phyloP scores from a whole-genome alignment of 768 basidiomycete genomes.

The Suillus sp. region DNA sequence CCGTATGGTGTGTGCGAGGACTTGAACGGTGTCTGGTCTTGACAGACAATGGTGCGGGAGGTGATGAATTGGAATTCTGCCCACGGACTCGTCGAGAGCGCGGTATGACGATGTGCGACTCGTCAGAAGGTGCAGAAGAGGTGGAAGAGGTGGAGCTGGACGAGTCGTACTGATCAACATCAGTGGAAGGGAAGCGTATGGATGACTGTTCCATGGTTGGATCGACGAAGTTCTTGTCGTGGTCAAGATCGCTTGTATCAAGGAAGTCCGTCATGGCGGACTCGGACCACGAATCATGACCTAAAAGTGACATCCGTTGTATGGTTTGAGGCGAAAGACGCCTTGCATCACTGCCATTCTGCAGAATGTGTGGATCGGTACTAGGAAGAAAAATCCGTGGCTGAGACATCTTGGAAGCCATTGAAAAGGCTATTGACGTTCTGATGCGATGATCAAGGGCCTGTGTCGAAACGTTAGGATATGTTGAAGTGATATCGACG shows the following conservation, averaged over 20 bases:
- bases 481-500: no score
- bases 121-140: conserved; percentile 40
- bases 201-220: conserved; percentile 9
- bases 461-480: neutral
- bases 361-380: conserved; percentile 28
- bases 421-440: conserved; percentile 9
- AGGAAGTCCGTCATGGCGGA: conserved; percentile 14
- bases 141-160: conserved; percentile 41
- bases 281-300: conserved; percentile 18
- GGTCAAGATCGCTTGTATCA: conserved; percentile 3
- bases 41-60: conserved; percentile 44
- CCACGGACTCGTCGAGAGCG: conserved; percentile 41
- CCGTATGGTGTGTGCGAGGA: conserved; percentile 17
- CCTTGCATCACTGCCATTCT: conserved; percentile 55
- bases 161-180: conserved; percentile 26
- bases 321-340: conserved; percentile 66
- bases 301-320: conserved; percentile 41
- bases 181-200: conserved; percentile 2
- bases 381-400: conserved; percentile 31
- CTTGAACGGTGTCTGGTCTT: conserved; percentile 15
- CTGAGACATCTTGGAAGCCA: conserved; percentile 27
- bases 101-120: conserved; percentile 34
- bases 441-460: neutral
- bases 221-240: conserved; percentile 12
- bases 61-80: conserved; percentile 38